Evolutionary conservation across 352 stramenopile genomes (phyloP), one percentile per base, ranked within the genome.

Genomic region (Peronospora destructor): DNA sequence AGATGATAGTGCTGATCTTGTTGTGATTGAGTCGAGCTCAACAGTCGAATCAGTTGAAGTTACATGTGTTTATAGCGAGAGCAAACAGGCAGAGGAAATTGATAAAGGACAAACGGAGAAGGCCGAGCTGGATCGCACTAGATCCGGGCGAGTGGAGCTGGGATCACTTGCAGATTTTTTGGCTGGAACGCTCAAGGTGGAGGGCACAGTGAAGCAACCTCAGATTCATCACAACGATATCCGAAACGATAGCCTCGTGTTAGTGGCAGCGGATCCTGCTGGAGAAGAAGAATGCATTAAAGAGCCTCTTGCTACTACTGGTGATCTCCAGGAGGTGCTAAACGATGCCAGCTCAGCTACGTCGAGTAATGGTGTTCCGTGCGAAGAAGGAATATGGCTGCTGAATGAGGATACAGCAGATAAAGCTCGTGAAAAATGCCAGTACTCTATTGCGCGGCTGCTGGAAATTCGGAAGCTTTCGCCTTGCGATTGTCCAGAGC

Each of bases 161-260:
- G 62, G 62, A 26, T 71, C 62, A 6, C 33, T 71, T 5, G 62
- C 53, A 38, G 58, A 68, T 29, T 55, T 57, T 26, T 39, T 71
- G 14, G 47, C 53, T 12, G 49, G 62, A 46, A 59, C 43, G 11
- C 11, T 35, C 1, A 11, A 34, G 29, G 7, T 42, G 6, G 49
- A 53, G 6, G 17, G 45, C 7, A 16, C 45, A 26, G 13, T 12
- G 2, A 12, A 51, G 4, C 19, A 59, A 26, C n/a, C 45, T 28
- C 33, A 55, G 29, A 45, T 26, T 13, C 36, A 51, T 37, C 11
- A 37, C 11, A 30, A 17, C 11, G 19, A 48, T n/a, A 12, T 7
- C 19, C 9, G n/a, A 19, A 26, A 9, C 6, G 36, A 45, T 28
- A 9, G 6, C 26, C 3, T n/a, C 9, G n/a, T 43, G 26, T 6